Evolutionary conservation across 2,329 filamentous ascomycete genomes (phyloP), one percentile per base, ranked within the genome.

Genomic region (Phyllosticta paracitricarpa): DNA sequence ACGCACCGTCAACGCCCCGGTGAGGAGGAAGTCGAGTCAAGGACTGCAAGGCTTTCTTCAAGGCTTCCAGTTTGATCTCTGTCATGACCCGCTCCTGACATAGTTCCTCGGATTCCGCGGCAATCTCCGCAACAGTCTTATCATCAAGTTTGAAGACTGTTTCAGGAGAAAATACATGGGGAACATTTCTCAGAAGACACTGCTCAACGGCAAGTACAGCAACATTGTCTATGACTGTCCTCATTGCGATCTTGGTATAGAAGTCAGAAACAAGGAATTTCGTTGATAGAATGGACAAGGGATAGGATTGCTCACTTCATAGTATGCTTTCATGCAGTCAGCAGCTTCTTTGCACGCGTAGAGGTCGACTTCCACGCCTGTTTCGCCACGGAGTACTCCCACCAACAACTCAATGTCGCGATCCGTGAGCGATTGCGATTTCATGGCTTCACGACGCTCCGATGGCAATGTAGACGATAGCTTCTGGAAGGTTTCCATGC

Each of bases 301-400:
- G n/a, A 17, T 17, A 9, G 7, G 40, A 5, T 17, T 25, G 9
- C 62, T 63, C 59, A 77, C 77, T 71, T 78, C 75, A 67, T 80
- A 80, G 64, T 78, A 80, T 1, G 77, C 75, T 57, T 77, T 65
- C 72, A 78, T 76, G 56, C 70, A 73, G 61, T 78, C 72, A 6
- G 74, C 61, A 9, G 73, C 74, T 57, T 76, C 48, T 17, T 33
- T 25, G 0, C 53, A 56, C 9, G 54, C 35, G 12, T 12, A 61
- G 6, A 51, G 6, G 5, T 40, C 54, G 2, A n/a, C 4, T 1
- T 40, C 17, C n/a, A 30, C 58, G 1, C 4, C 25, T 5, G 8
- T 35, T 25, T 4, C 24, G 17, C 26, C n/a, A 35, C 6, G 7
- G 12, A 57, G 57, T 6, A 19, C 17, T 2, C 17, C 19, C 7